Percentiles rank a stretch among this genome's conserved stretches.
phyloP scores from a whole-genome alignment of 2,329 filamentous ascomycete genomes.

The Nemania abortiva region DNA sequence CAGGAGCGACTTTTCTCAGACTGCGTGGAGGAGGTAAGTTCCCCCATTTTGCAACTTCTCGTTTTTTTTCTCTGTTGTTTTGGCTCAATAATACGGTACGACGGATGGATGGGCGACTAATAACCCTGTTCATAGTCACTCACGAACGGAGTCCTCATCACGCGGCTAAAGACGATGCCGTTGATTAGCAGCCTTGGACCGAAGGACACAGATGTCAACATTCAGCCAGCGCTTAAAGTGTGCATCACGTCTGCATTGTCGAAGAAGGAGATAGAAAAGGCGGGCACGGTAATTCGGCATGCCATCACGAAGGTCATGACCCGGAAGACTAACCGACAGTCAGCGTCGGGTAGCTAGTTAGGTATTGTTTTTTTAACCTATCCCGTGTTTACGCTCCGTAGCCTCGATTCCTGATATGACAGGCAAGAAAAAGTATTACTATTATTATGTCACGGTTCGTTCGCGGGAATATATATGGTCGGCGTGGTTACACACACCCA shows the following conservation, averaged over 20 bases:
- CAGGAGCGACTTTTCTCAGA: conserved; percentile 90
- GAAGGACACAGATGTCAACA: conserved; percentile 76
- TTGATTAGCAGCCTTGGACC: conserved; percentile 70
- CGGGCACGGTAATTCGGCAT: conserved; percentile 86
- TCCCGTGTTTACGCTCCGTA: conserved; percentile 33
- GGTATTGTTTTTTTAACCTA: conserved; percentile 36
- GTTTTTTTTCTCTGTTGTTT: background rate
- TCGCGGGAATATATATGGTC: background rate
- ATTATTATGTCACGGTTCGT: conserved; percentile 28
- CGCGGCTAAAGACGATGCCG: conserved; percentile 83
- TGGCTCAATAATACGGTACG: background rate
- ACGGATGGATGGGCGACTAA: conserved; percentile 1
- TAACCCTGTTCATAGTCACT: conserved; percentile 69
- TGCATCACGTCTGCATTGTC: conserved; percentile 89
- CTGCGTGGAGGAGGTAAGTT: conserved; percentile 90
- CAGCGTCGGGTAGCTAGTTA: conserved; percentile 53
- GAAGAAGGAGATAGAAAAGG: conserved; percentile 96
- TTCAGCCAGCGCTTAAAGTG: conserved; percentile 88
- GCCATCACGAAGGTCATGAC: conserved; percentile 93
- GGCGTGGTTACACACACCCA: conserved; percentile 17
- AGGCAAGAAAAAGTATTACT: conserved; percentile 18
- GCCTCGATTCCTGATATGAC: conserved; percentile 23
- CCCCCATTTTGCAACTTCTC: background rate
- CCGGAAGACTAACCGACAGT: conserved; percentile 66
- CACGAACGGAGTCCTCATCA: conserved; percentile 89